phyloP scores from a whole-genome alignment of 2,329 filamentous ascomycete genomes.

The Cadophora gregata region DNA sequence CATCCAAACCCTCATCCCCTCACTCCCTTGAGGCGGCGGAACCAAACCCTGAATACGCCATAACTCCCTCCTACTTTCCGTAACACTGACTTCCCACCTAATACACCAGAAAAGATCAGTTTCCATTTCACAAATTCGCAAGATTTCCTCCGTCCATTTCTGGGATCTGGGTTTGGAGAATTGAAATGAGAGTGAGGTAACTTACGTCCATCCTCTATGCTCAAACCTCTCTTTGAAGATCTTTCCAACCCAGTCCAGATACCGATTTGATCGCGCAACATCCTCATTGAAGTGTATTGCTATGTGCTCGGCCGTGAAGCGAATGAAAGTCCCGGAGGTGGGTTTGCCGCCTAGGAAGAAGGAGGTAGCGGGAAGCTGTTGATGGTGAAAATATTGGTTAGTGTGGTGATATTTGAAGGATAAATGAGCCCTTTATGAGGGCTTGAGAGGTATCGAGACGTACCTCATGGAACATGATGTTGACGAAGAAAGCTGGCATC shows the following conservation, averaged over 20 bases:
- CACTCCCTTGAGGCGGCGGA: constrained; percentile 28
- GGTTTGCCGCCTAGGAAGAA: constrained; percentile 30
- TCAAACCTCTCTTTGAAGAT: constrained; percentile 32
- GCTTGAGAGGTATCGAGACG: not conserved
- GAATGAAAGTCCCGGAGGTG: constrained; percentile 31
- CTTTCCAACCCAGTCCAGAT: constrained; percentile 28
- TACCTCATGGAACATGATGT: constrained; percentile 34
- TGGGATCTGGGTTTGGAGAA: no score
- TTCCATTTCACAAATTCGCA: no score
- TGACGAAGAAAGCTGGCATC: constrained; percentile 35
- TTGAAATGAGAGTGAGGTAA: not conserved
- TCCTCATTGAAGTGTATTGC: constrained; percentile 30
- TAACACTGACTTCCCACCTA: constrained; percentile 35
- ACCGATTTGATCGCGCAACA: constrained; percentile 13
- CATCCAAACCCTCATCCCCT: constrained; percentile 31
- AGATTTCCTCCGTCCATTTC: no score
- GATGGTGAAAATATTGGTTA: not conserved
- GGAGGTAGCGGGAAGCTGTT: constrained; percentile 24
- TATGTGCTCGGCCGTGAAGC: constrained; percentile 35
- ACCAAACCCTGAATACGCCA: constrained; percentile 34
- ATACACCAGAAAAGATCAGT: no score
- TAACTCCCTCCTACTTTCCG: constrained; percentile 26
- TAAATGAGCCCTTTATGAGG: no score
- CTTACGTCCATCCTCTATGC: constrained; percentile 34
- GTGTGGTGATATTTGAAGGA: no score